phyloP scores from a whole-genome alignment of 2,329 filamentous ascomycete species.

The Berkeleyomyces basicola region DNA sequence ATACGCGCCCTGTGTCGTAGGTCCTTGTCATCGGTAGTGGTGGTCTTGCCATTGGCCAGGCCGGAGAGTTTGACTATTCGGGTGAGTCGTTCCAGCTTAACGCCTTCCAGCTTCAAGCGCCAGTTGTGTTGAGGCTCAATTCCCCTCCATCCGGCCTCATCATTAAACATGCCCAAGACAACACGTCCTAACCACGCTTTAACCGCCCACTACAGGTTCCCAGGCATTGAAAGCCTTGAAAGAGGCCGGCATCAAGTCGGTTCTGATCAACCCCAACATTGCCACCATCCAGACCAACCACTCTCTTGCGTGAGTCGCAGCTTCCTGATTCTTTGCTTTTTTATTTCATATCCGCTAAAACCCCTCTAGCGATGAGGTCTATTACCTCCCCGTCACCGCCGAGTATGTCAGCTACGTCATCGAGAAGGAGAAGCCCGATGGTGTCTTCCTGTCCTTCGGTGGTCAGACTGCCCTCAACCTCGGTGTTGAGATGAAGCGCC shows the following conservation, averaged over 20 bases:
- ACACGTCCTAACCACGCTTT: conserved; percentile 13
- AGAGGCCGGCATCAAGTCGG: conserved; percentile 78
- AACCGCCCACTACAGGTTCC: conserved; percentile 43
- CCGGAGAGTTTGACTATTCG: conserved; percentile 97
- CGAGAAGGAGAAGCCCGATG: conserved; percentile 86
- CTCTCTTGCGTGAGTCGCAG: conserved; percentile 45
- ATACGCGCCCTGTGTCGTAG: background rate
- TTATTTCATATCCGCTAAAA: background rate
- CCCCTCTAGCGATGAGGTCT: conserved; percentile 58
- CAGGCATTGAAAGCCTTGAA: conserved; percentile 95
- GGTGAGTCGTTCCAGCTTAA: conserved; percentile 42
- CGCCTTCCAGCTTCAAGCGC: background rate
- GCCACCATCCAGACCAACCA: conserved; percentile 97
- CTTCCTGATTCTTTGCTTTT: background rate
- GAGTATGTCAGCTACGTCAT: conserved; percentile 98
- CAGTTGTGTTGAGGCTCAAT: background rate
- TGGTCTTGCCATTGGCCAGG: conserved; percentile 91
- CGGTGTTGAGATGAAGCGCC: conserved; percentile 92
- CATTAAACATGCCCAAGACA: background rate
- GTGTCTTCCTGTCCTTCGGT: conserved; percentile 93
- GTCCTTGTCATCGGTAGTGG: conserved; percentile 92
- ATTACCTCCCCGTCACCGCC: conserved; percentile 92
- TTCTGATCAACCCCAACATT: conserved; percentile 96
- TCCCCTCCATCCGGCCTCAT: background rate
- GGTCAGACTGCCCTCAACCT: conserved; percentile 94